Percentiles rank a stretch among this genome's conserved stretches.
Evolutionary conservation across 257 asterid genomes (phyloP).

Genomic region (Solanum piurae): DNA sequence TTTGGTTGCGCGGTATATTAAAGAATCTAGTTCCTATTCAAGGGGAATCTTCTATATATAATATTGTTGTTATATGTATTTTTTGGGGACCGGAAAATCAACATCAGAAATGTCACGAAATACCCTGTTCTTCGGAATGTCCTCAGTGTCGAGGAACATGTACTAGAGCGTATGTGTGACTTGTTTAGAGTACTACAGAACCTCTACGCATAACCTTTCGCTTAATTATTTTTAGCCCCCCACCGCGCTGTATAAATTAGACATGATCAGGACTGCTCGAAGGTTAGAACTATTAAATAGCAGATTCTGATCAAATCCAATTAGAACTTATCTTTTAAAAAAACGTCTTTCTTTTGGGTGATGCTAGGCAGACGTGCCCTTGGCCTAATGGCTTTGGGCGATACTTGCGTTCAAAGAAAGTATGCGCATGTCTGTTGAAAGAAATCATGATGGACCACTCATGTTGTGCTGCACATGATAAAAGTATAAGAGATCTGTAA

Average conservation of each 20-base stretch:
- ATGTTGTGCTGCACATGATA: background rate
- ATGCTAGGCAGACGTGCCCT: background rate
- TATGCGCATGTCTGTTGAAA: background rate
- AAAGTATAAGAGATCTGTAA: background rate
- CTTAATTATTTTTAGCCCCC: background rate
- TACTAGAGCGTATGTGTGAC: background rate
- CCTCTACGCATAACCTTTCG: background rate
- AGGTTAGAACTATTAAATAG: background rate
- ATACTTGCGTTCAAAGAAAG: background rate
- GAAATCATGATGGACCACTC: background rate
- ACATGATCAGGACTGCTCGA: background rate
- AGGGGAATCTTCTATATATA: background rate
- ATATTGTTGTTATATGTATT: background rate
- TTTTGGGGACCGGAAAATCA: background rate
- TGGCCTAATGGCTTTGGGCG: background rate
- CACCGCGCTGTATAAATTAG: background rate
- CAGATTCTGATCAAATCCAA: background rate
- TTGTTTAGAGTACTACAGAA: no score
- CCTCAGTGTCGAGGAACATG: background rate
- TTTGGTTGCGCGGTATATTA: background rate
- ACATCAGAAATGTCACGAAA: no score
- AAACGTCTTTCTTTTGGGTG: background rate
- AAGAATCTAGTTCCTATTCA: background rate
- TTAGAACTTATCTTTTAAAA: background rate
- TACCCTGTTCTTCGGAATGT: background rate